Evolutionary conservation across 805 yeast genomes (phyloP), one percentile per base, ranked within the genome.

Genomic region (Wickerhamiella hasegawae): DNA sequence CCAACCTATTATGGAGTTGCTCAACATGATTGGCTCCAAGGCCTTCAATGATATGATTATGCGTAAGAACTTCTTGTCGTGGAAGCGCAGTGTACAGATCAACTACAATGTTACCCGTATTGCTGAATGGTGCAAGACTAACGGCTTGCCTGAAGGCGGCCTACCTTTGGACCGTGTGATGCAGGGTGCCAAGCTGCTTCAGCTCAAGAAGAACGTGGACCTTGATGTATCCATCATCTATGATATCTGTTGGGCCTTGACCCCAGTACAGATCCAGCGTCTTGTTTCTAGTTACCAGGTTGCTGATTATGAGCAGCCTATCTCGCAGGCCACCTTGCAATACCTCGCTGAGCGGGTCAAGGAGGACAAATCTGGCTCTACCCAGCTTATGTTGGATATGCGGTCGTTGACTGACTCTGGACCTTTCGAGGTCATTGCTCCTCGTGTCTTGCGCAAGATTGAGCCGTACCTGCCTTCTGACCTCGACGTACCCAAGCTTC

Each of bases 71-170:
- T 92, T 87, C 61, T 63, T 87, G 53, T 78, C 94, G 9, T 90
- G 98, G 98, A 90, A 87, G 63, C 77, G 98, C 54, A 97, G 97
- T 32, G 68, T 90, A 47, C 98, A 90, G 60, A 73, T 90, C 59
- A 90, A 84, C 56, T 90, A 90, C 62, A 90, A 90, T 57, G 92
- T 85, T 36, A 90, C 98, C 3, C 72, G 97, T 51, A 68, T 90
- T 49, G 96, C 84, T 57, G 99, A 90, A 61, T 90, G 98, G 98
- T 87, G 97, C 59, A 87, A 83, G 62, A 73, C 83, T 5, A 95
- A 87, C 55, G 85, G 79, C 35, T 72, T 90, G 42, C 78, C 79
- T 34, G 94, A 85, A 53, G 94, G 92, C 2, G 71, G 87, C 3
- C 72, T 75, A 26, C 75, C 83, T 51, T 68, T 90, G 53, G 76